Evolutionary conservation across 805 yeast species (phyloP).

Genomic region (Pichia insulana): DNA sequence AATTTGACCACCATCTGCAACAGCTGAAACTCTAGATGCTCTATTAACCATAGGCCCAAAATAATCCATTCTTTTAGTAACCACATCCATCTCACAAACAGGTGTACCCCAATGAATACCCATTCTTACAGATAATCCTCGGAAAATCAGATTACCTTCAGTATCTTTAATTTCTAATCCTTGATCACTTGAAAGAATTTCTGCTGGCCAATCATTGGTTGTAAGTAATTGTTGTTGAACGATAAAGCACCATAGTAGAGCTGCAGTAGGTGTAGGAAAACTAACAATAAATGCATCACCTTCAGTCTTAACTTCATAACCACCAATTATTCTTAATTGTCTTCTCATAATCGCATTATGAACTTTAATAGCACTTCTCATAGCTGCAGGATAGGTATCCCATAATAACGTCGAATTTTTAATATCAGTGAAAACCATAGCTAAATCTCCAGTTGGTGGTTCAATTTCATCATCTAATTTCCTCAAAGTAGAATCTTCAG

Average conservation of each 20-base stretch:
- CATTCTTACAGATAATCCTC: conserved; percentile 94
- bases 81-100: conserved; percentile 89
- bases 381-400: conserved; percentile 88
- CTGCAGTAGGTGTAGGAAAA: conserved; percentile 85
- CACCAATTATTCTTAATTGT: conserved; percentile 85
- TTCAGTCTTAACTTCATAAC: conserved; percentile 97
- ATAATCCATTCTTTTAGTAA: conserved; percentile 96
- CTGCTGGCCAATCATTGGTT: conserved; percentile 91
- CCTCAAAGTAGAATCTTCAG: conserved; percentile 72
- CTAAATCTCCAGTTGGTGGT: conserved; percentile 91
- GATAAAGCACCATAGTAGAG: conserved; percentile 88
- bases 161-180: conserved; percentile 72
- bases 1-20: conserved; percentile 98
- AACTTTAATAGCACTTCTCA: conserved; percentile 93
- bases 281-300: conserved; percentile 99
- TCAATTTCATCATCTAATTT: conserved; percentile 83
- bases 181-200: conserved; percentile 74
- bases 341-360: conserved; percentile 94
- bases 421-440: conserved; percentile 96
- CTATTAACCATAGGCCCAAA: conserved; percentile 98
- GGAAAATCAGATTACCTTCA: conserved; percentile 50
- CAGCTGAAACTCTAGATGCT: conserved; percentile 85
- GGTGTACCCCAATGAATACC: conserved; percentile 98
- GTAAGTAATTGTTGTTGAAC: conserved; percentile 77
- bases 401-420: conserved; percentile 88